Percentiles rank a stretch among this genome's conserved stretches.
Conservation (phyloP, 2,329 filamentous ascomycete genomes). For the Arthrinium phaeospermum region DNA sequence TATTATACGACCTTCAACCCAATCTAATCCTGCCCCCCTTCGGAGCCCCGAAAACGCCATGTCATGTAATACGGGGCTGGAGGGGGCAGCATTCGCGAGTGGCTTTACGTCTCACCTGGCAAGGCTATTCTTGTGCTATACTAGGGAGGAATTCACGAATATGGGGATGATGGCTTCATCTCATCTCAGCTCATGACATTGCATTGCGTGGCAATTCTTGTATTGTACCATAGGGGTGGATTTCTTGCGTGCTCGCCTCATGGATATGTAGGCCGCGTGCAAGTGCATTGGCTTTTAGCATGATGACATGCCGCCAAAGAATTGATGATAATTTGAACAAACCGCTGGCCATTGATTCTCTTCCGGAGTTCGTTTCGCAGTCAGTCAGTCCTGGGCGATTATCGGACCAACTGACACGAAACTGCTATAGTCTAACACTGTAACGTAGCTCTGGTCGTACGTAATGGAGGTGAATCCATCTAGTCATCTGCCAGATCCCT, state of each 20-base stretch:
- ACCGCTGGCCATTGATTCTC: background rate
- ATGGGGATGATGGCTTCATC: conserved; percentile 16
- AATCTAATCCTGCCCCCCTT: conserved; percentile 13
- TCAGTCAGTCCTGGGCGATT: background rate
- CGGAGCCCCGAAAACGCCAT: conserved; percentile 10
- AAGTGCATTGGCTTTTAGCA: background rate
- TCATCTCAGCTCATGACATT: conserved; percentile 21
- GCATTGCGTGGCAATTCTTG: conserved; percentile 15
- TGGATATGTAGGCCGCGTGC: background rate
- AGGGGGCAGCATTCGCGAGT: conserved; percentile 10
- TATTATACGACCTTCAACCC: conserved; percentile 15
- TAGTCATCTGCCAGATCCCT: background rate
- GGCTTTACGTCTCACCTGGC: conserved; percentile 6
- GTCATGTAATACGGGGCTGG: conserved; percentile 3
- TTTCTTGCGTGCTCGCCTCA: background rate
- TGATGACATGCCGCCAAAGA: conserved; percentile 6
- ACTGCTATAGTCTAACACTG: background rate
- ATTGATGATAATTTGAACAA: conserved; percentile 19
- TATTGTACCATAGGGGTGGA: conserved; percentile 19
- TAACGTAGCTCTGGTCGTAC: background rate
- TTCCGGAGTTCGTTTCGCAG: background rate
- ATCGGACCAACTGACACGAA: background rate
- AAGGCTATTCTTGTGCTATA: conserved; percentile 16
- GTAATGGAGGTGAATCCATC: background rate
- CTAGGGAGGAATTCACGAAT: conserved; percentile 14